phyloP scores from a whole-genome alignment of 192 early-diverging fungal genomes.

The Mortierella claussenii region DNA sequence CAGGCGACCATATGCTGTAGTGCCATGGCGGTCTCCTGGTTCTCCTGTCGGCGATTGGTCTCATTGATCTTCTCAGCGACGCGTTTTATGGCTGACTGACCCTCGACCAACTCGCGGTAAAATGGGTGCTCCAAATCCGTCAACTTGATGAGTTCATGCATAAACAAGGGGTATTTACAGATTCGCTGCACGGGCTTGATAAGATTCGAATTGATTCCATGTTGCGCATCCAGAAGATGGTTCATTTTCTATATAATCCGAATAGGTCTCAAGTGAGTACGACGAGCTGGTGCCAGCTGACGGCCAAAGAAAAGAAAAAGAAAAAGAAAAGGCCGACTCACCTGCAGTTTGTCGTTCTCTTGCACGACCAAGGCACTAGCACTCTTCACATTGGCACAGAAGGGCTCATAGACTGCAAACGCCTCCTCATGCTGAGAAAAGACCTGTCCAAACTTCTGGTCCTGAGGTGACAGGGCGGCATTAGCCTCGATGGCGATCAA shows the following conservation, averaged over 20 bases:
- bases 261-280: too few relatives aligned
- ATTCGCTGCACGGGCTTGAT: constrained; percentile 99
- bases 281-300: too few relatives aligned
- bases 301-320: too few relatives aligned
- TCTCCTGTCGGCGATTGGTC: constrained; percentile 87
- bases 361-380: constrained; percentile 75
- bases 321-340: constrained; percentile 36
- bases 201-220: constrained; percentile 88
- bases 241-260: constrained; percentile 56
- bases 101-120: constrained; percentile 72
- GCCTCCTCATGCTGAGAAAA: constrained; percentile 80
- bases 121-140: constrained; percentile 61
- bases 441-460: constrained; percentile 90
- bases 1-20: constrained; percentile 88
- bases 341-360: constrained; percentile 68
- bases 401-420: constrained; percentile 90
- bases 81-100: constrained; percentile 82
- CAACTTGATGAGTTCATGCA: constrained; percentile 75
- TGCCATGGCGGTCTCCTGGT: constrained; percentile 78
- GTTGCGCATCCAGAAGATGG: constrained; percentile 82
- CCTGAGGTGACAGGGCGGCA: constrained; percentile 69
- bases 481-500: constrained; percentile 91
- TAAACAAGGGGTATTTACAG: constrained; percentile 97
- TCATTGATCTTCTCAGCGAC: constrained; percentile 94
- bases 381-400: constrained; percentile 89